These are phyloP conservation scores for Rhizopogon vulgaris DNA, from an alignment of 768 basidiomycete genomes.

Conservation along the genomic window DNA sequence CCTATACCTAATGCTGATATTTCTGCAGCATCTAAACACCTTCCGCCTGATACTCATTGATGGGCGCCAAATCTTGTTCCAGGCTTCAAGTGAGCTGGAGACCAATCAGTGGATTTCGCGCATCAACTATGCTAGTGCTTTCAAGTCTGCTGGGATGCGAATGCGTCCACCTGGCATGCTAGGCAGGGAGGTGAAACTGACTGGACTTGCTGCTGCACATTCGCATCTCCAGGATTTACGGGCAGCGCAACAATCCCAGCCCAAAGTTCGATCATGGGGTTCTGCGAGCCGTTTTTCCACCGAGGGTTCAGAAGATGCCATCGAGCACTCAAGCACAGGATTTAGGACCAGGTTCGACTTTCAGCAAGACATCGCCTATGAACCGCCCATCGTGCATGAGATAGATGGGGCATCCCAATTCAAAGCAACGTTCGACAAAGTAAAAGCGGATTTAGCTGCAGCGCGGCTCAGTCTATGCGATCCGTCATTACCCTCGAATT, in stretches of 20 bases:
- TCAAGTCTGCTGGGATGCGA: constrained; percentile 76
- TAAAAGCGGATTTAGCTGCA: constrained; percentile 78
- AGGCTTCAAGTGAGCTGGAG: constrained; percentile 60
- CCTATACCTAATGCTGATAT: neutral
- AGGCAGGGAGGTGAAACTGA: constrained; percentile 63
- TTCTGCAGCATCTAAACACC: constrained; percentile 53
- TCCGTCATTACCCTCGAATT: constrained; percentile 5
- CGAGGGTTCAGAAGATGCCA: constrained; percentile 27
- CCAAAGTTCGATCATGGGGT: constrained; percentile 35
- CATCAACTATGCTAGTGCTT: constrained; percentile 93
- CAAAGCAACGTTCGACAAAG: constrained; percentile 78
- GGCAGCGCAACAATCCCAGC: constrained; percentile 18
- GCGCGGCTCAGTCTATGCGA: constrained; percentile 30
- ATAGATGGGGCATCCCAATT: constrained; percentile 60
- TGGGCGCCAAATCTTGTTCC: constrained; percentile 78
- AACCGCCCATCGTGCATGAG: constrained; percentile 46
- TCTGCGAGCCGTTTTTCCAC: constrained; percentile 29
- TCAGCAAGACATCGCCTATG: constrained; percentile 29
- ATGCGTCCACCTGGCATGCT: constrained; percentile 75
- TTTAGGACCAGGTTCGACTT: neutral
- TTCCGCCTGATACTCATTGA: constrained; percentile 74
- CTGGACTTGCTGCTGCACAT: constrained; percentile 80
- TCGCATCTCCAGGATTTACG: constrained; percentile 74
- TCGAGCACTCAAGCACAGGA: constrained; percentile 16
- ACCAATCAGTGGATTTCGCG: constrained; percentile 86